Evolutionary conservation across 768 basidiomycete genomes (phyloP).

Genomic region (Tylopilus sp.): DNA sequence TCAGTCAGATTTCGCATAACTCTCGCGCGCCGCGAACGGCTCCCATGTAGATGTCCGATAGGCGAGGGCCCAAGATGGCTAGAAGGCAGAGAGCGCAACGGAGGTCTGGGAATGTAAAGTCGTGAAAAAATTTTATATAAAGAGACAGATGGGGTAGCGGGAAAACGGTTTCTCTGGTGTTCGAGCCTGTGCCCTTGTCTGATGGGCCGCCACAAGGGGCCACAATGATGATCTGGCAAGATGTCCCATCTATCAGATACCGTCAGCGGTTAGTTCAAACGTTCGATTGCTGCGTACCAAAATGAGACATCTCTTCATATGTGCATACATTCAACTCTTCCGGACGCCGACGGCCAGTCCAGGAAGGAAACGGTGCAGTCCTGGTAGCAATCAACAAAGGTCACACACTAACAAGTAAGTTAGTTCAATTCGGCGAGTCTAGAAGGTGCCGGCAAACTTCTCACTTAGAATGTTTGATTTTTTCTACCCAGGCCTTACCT

Average conservation of each 20-base stretch:
- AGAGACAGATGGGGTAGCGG: neutral
- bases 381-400: no score
- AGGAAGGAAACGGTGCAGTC: neutral
- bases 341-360: conserved; percentile 1
- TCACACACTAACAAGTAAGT: neutral
- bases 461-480: neutral
- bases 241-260: no score
- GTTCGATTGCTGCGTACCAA: no score
- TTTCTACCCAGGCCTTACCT: neutral
- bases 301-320: conserved; percentile 10
- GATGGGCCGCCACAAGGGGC: no score
- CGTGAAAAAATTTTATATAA: neutral
- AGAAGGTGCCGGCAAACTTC: neutral
- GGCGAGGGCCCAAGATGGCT: neutral
- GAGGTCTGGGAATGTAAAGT: conserved; percentile 1
- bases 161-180: neutral
- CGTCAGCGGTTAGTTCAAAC: no score
- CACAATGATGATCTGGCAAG: no score
- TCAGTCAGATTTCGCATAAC: neutral
- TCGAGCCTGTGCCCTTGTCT: no score
- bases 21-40: neutral
- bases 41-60: neutral
- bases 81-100: neutral
- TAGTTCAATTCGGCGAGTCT: neutral
- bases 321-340: neutral